These are phyloP conservation scores for Sophora flavescens DNA, from an alignment of 306 rosid species.

Conservation along the genomic window DNA sequence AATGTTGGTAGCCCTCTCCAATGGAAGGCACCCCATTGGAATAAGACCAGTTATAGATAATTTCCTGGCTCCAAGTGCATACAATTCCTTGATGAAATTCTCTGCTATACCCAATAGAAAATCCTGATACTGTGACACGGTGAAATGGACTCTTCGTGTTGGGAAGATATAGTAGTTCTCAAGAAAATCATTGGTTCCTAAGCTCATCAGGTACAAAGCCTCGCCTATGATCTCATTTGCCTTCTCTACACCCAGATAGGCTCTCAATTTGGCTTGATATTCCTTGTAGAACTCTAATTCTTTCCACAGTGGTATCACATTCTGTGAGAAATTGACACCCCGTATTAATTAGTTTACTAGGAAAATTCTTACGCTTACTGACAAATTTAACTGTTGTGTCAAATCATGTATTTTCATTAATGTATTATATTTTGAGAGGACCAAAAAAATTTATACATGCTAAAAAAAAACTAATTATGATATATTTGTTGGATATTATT, in stretches of 20 bases:
- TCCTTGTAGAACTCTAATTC: conserved; percentile 55
- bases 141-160: conserved; percentile 35
- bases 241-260: conserved; percentile 42
- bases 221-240: conserved; percentile 49
- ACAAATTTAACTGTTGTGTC: neutral
- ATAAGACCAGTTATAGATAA: conserved; percentile 47
- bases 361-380: neutral
- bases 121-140: conserved; percentile 48
- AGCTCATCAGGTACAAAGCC: conserved; percentile 51
- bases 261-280: conserved; percentile 51
- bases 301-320: conserved; percentile 62
- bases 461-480: too few relatives aligned
- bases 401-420: neutral
- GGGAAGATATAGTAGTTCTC: conserved; percentile 52
- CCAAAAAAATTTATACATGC: neutral
- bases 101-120: conserved; percentile 43
- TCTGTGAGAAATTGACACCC: conserved; percentile 36
- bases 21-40: conserved; percentile 51
- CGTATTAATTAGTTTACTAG: neutral
- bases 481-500: too few relatives aligned
- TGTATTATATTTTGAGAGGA: neutral
- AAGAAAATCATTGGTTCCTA: conserved; percentile 61
- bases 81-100: conserved; percentile 41
- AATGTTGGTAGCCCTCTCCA: conserved; percentile 49
- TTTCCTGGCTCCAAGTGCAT: conserved; percentile 52